Evolutionary conservation across 768 basidiomycete genomes (phyloP), one percentile per base, ranked within the genome.

Genomic region (Agrocybe pediades): DNA sequence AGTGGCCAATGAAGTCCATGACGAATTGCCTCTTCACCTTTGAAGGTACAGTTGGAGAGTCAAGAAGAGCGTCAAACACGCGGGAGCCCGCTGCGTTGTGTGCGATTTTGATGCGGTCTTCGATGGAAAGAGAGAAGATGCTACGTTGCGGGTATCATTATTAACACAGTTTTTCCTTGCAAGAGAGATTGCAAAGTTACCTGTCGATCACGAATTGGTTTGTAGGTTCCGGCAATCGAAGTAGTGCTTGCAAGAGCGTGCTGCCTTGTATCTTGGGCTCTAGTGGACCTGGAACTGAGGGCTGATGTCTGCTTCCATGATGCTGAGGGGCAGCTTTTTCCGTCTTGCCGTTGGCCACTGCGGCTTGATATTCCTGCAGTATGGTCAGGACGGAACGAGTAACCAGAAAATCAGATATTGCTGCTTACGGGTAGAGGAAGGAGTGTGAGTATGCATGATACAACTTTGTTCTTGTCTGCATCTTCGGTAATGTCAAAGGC

Each of bases 241-340:
- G 78, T 54, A 98, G 72, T 2, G 89, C 85, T 68, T 98, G 95
- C 2, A 98, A 70, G 11, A 99, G 71, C 16, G 98, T 69, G 2
- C 91, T 89, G 1, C 96, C 96, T 66, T 94, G 92, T 11, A 88
- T 81, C 61, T 84, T 90, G 6, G 87, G 84, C 63, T 86, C 87
- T 39, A 84, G 64, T 1, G 75, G 72, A 51, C 74, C 72, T 61
- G 64, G 58, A 26, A 62, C 49, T 36, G 62, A n/a, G 7, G 51
- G 58, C 19, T 17, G 24, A 27, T 48, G 51, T 24, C 54, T 52
- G 23, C 53, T 54, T 21, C 49, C 51, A 41, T 56, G 46, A 41
- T 56, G 47, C 33, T 61, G 46, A 58, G 63, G 33, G 58, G 59
- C 55, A 58, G 46, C 30, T 16, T 53, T 46, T 23, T 62, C 33